Percentiles rank a stretch among this genome's conserved stretches.
These are phyloP conservation scores for Chimonanthus salicifolius DNA, from an alignment of 164 flowering plant species.

Conservation along the genomic window DNA sequence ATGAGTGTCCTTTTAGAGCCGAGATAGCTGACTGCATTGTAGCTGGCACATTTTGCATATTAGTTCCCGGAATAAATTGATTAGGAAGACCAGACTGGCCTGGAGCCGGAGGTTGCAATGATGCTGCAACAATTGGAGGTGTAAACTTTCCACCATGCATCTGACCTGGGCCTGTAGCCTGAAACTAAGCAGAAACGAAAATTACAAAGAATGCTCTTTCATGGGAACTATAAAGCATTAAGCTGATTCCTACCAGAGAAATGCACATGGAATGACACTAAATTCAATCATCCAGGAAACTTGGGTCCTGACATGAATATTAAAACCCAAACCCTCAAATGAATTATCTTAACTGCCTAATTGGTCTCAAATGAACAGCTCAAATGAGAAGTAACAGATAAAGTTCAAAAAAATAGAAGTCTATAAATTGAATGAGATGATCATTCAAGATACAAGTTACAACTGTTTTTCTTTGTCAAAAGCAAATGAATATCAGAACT, in stretches of 20 bases:
- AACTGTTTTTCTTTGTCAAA: neutral
- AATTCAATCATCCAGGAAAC: neutral
- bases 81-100: slow-evolving; percentile 21
- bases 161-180: slow-evolving; percentile 20
- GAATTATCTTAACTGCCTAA: neutral
- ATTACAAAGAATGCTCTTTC: slow-evolving; percentile 2
- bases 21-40: slow-evolving; percentile 21
- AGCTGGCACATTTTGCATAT: slow-evolving; percentile 16
- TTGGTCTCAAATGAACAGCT: neutral
- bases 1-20: slow-evolving; percentile 14
- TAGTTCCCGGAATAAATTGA: slow-evolving; percentile 19
- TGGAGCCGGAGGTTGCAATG: slow-evolving; percentile 24
- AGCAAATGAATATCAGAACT: slow-evolving; percentile 1
- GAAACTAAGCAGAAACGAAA: slow-evolving; percentile 7
- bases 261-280: neutral
- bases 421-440: neutral
- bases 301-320: neutral
- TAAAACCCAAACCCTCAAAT: neutral
- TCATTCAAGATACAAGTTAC: neutral
- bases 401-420: neutral
- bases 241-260: neutral
- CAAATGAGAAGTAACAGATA: neutral
- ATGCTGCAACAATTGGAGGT: slow-evolving; percentile 16
- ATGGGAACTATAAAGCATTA: too few species aligned
- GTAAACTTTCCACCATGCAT: slow-evolving; percentile 16